A percentile compares a stretch with the other conserved stretches of the same genome.
Conservation (phyloP, 495 filamentous ascomycete species). For the Acidomyces sp. region DNA sequence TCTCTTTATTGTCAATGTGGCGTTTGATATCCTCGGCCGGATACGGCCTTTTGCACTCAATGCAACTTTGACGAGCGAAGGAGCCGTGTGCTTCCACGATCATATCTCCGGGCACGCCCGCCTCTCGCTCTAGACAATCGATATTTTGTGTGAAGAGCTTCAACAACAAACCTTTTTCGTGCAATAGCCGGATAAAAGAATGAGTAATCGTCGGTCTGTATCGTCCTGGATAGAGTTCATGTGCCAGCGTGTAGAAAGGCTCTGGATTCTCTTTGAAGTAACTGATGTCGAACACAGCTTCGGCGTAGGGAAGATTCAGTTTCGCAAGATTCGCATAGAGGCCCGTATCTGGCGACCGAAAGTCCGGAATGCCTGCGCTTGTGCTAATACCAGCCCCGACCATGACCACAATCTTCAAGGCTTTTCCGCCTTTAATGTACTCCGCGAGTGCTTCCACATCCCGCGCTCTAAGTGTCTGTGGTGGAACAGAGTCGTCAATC, state of each 20-base stretch:
- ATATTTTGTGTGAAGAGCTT: conserved; percentile 97
- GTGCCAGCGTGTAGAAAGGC: conserved; percentile 84
- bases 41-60: conserved; percentile 65
- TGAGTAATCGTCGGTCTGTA: conserved; percentile 78
- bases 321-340: conserved; percentile 73
- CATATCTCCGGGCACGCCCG: conserved; percentile 65
- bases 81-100: conserved; percentile 93
- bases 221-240: conserved; percentile 84
- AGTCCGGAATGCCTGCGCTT: conserved; percentile 49
- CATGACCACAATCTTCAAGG: conserved; percentile 65
- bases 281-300: conserved; percentile 68
- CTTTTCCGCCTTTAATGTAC: conserved; percentile 55
- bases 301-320: conserved; percentile 70
- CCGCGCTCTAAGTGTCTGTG: conserved; percentile 52
- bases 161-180: conserved; percentile 61
- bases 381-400: conserved; percentile 22
- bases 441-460: conserved; percentile 60
- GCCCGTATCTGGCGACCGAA: conserved; percentile 61
- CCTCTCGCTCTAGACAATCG: conserved; percentile 80
- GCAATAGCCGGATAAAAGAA: conserved; percentile 60
- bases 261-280: conserved; percentile 75
- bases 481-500: conserved; percentile 49
- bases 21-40: conserved; percentile 60
- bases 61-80: conserved; percentile 79
- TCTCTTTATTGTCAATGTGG: conserved; percentile 45